Base-by-base conservation (phyloP, 768 basidiomycete species). In the Mycena albidolilacea region DNA sequence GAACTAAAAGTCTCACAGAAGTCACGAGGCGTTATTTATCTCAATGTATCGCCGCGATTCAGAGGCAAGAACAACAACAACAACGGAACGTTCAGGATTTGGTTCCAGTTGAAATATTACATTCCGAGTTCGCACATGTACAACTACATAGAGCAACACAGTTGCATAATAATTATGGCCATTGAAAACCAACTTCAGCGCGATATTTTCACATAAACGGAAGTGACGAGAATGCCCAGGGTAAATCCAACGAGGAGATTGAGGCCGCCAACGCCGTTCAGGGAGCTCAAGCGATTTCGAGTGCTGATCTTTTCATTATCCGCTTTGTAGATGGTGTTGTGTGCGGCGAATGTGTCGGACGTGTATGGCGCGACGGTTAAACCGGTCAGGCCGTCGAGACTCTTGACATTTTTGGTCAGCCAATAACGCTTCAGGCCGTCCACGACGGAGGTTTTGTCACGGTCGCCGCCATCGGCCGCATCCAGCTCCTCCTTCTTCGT, bases 321-420 rank as follows among this genome's bases (percentile, higher is more conserved):
- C 11, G 75, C 43, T 39, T 72, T 72, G 65, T 64, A 76, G 21
- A 12, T 41, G 39, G 21, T 9, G n/a, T 62, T 50, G 38, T 65
- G 55, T 2, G 19, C 44, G 1, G 75, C 44, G 48, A 76, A 70
- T 11, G 54, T 59, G 5, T 67, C 68, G 11, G 64, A 61, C 23
- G 64, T 78, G 80, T 12, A 70, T 46, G 75, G 75, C 9, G 85
- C 87, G 6, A 71, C 57, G 7, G 73, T 55, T 48, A 92, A 75
- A 0, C 83, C 90, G 0, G 89, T 87, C 8, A 92, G 83, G 10
- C 90, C 90, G 72, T 92, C 90, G 21, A 91, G 75, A 69, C 90
- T 91, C 44, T 75, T 78, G 8, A 80, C 46, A 74, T 93, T 93
- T 62, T 85, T 82, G 9, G 77, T 77, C 21, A 77, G 77, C 91